Base-by-base conservation (phyloP, 23 red algal species). In the Pyropia haitanensis region DNA sequence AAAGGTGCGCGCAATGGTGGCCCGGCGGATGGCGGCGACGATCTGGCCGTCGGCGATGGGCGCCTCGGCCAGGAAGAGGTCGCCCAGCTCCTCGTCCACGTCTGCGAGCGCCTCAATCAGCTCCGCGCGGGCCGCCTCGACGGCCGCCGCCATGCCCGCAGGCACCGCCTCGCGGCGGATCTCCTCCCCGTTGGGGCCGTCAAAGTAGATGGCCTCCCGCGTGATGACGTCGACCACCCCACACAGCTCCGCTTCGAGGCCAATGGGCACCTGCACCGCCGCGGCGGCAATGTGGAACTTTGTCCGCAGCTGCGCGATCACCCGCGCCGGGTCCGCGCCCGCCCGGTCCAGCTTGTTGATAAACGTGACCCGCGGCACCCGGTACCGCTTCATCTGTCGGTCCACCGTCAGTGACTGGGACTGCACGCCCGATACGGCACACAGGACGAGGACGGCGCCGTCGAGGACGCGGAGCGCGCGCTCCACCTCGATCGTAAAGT, bases 401-500 rank as follows among this genome's bases (percentile, higher is more conserved):
- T 91, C 88, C 22, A 98, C 94, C 25, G 94, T 98, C 20, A 98
- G 79, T 58, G 79, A 87, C 77, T 98, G 94, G 14, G 70, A 79
- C 69, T 98, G 94, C 49, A 98, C 94, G 14, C 94, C 94, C 17
- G 79, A 83, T 33, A 90, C 94, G 31, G 74, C 85, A 51, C 94
- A 98, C 49, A 98, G 73, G 15, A 98, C 94, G 25, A 98, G 65
- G 18, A 98, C 68, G 49, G 94, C 94, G 27, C 94, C 94, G 63
- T 98, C 94, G 23, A 98, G 63, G 14, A 98, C 94, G 22, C 87
- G 75, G 19, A 98, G 61, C 27, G 94, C 85, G 24, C 94, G 86
- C 57, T 98, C 94, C 17, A 98, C 94, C 70, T 98, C 94, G 20
- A 98, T 91, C 1, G 94, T 98, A 51, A 98, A 98, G 56, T 98